These are phyloP conservation scores for Taiozyma sp. DNA, from an alignment of 1,139 yeast genomes.

Conservation along the genomic window DNA sequence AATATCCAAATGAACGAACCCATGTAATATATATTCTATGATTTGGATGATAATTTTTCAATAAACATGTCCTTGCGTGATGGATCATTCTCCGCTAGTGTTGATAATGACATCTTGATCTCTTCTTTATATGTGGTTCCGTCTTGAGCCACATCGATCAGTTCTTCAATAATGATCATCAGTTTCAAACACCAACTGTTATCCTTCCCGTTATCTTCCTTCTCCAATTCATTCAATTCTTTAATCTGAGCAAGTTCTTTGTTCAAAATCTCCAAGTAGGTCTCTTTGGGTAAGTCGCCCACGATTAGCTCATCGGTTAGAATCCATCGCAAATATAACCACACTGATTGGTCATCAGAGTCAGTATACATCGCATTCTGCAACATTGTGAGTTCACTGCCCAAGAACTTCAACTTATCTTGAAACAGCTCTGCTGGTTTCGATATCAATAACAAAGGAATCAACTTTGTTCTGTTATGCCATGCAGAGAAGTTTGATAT, in stretches of 20 bases:
- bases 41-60: conserved; percentile 17
- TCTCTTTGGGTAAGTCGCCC: conserved; percentile 23
- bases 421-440: conserved; percentile 24
- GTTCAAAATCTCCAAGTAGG: conserved; percentile 31
- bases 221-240: conserved; percentile 59
- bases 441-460: conserved; percentile 44
- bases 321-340: conserved; percentile 88
- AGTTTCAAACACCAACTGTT: conserved; percentile 69
- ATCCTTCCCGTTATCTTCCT: conserved; percentile 52
- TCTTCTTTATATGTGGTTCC: conserved; percentile 10
- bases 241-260: conserved; percentile 36
- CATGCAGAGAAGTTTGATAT: conserved; percentile 95
- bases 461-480: conserved; percentile 81
- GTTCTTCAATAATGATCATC: conserved; percentile 39
- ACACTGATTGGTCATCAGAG: conserved; percentile 89
- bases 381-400: conserved; percentile 60
- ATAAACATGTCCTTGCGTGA: conserved; percentile 60
- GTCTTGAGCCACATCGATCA: conserved; percentile 9
- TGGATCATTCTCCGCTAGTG: conserved; percentile 61
- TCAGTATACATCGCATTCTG: conserved; percentile 89
- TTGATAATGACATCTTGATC: conserved; percentile 31
- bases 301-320: conserved; percentile 51
- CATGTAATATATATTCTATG: neutral
- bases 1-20: neutral
- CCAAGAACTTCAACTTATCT: conserved; percentile 35